A percentile compares a stretch with the other conserved stretches of the same genome.
Conservation (phyloP, 768 basidiomycete genomes). For the Lactifluus volemus region DNA sequence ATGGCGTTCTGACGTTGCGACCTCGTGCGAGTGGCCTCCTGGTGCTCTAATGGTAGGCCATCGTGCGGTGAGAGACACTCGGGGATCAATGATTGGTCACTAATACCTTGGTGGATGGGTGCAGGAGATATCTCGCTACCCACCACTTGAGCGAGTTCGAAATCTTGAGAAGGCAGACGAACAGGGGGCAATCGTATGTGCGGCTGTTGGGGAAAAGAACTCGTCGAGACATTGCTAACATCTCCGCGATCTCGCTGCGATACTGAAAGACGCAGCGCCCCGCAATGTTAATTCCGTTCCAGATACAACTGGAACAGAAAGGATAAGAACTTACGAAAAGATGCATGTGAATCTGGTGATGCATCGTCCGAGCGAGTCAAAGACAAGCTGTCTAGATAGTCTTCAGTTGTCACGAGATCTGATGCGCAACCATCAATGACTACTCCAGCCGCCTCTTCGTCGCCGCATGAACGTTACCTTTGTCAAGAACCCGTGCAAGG, state of each 20-base stretch:
- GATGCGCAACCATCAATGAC: neutral
- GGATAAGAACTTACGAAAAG: neutral
- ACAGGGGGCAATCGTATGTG: neutral
- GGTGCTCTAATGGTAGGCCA: too few relatives aligned
- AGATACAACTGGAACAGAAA: neutral
- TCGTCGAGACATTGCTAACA: neutral
- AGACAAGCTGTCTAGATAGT: neutral
- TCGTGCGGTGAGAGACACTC: neutral
- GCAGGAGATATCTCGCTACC: neutral
- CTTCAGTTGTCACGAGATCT: neutral
- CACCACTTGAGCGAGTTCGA: neutral
- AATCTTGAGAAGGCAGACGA: neutral
- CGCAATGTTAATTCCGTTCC: neutral
- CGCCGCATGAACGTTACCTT: neutral
- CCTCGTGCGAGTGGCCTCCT: too few relatives aligned
- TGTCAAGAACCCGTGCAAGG: neutral
- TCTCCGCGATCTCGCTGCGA: neutral
- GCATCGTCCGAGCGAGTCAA: neutral
- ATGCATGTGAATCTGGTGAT: neutral
- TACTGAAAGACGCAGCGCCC: neutral
- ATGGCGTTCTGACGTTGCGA: neutral
- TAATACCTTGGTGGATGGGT: too few relatives aligned
- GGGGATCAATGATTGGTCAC: too few relatives aligned
- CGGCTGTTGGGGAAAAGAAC: neutral
- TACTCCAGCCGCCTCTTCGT: neutral